Evolutionary conservation across 2,329 filamentous ascomycete genomes (phyloP).

Genomic region (Exophiala bonariae): DNA sequence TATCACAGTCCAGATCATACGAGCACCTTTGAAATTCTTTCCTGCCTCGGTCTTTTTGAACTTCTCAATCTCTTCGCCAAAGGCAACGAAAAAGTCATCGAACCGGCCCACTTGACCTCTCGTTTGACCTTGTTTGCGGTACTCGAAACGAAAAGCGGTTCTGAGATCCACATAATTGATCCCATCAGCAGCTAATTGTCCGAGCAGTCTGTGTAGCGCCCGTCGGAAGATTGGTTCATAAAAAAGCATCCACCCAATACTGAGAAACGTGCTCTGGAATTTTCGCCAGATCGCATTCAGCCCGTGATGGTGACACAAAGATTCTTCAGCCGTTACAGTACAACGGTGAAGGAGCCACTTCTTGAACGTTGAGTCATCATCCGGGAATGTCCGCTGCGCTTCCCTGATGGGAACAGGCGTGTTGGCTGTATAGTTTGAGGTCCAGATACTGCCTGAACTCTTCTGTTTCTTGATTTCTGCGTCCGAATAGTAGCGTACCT

Average conservation of each 20-base stretch:
- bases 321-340: conserved; percentile 70
- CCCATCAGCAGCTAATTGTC: conserved; percentile 73
- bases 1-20: conserved; percentile 80
- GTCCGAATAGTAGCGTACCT: conserved; percentile 27
- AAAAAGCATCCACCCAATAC: conserved; percentile 73
- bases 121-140: conserved; percentile 65
- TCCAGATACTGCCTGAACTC: conserved; percentile 59
- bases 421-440: conserved; percentile 58
- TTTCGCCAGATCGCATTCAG: conserved; percentile 82
- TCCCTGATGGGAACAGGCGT: conserved; percentile 58
- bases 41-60: conserved; percentile 74
- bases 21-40: conserved; percentile 78
- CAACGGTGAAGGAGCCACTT: conserved; percentile 74
- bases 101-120: conserved; percentile 51
- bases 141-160: conserved; percentile 71
- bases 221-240: conserved; percentile 87
- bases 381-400: conserved; percentile 73
- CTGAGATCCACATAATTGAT: conserved; percentile 83
- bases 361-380: conserved; percentile 69
- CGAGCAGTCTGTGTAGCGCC: conserved; percentile 72
- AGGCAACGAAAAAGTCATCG: conserved; percentile 67
- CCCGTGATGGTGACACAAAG: conserved; percentile 77
- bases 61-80: conserved; percentile 73
- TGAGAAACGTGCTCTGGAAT: conserved; percentile 72
- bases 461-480: conserved; percentile 24